phyloP scores from a whole-genome alignment of 257 asterid species.

The Rhazya stricta region DNA sequence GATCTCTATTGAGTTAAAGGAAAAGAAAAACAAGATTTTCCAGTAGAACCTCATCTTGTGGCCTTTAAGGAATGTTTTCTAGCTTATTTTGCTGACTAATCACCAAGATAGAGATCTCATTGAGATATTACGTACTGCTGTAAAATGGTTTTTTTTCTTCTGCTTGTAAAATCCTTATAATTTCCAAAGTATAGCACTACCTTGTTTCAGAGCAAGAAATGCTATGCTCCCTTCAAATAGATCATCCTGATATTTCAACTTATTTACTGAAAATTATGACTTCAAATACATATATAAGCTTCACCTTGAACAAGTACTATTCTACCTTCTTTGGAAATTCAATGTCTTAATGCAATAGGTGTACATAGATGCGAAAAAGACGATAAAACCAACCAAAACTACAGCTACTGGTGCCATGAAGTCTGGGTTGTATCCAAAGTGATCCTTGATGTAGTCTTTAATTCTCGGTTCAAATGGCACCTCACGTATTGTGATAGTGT shows the following conservation, averaged over 20 bases:
- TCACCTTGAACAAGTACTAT: background rate
- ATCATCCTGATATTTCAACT: background rate
- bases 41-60: no score
- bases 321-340: constrained; percentile 58
- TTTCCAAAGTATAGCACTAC: no score
- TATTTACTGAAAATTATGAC: background rate
- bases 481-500: constrained; percentile 42
- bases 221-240: no score
- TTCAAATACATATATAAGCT: constrained; percentile 11
- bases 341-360: constrained; percentile 48
- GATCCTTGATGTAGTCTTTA: constrained; percentile 43
- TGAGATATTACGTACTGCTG: no score
- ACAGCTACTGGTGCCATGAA: constrained; percentile 51
- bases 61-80: no score
- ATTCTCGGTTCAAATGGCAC: constrained; percentile 38
- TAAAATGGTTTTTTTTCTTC: no score
- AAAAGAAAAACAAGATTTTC: no score
- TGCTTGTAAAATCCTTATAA: no score
- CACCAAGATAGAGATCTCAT: no score
- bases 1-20: no score
- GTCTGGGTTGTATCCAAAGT: constrained; percentile 51
- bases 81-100: no score
- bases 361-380: constrained; percentile 54
- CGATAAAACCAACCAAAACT: constrained; percentile 42
- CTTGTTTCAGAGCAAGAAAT: no score